Conservation (phyloP, 257 asterid species). For the Paulownia fortunei region DNA sequence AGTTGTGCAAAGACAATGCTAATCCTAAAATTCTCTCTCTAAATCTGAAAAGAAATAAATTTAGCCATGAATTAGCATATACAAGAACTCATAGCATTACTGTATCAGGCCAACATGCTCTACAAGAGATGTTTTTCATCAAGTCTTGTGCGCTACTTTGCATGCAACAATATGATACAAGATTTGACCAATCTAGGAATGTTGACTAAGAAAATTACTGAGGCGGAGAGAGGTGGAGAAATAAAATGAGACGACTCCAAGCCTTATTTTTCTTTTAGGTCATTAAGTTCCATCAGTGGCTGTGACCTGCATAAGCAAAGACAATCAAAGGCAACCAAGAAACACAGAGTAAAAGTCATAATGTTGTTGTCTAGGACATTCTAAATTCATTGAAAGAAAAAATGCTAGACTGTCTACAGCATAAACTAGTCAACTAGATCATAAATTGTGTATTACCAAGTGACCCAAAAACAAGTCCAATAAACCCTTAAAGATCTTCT, state of each 20-base stretch:
- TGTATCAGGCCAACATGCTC: slow-evolving; percentile 11
- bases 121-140: slow-evolving; percentile 20
- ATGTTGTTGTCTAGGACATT: background rate
- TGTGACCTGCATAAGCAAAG: slow-evolving; percentile 58
- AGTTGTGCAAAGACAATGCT: background rate
- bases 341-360: background rate
- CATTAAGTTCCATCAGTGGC: slow-evolving; percentile 48
- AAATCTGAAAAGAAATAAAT: background rate
- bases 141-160: slow-evolving; percentile 17
- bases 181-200: slow-evolving; percentile 1
- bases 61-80: slow-evolving; percentile 13
- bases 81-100: slow-evolving; percentile 29
- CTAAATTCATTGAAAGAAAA: background rate
- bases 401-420: background rate
- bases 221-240: slow-evolving; percentile 29
- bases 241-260: slow-evolving; percentile 23
- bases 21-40: background rate
- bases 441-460: slow-evolving; percentile 2
- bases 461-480: no score
- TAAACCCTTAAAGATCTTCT: background rate
- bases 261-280: slow-evolving; percentile 48
- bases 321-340: slow-evolving; percentile 5
- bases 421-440: background rate
- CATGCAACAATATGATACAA: slow-evolving; percentile 40
- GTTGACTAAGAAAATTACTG: background rate